Evolutionary conservation across 768 basidiomycete species (phyloP), one percentile per base, ranked within the genome.

Genomic region (Termitomyces sp.): DNA sequence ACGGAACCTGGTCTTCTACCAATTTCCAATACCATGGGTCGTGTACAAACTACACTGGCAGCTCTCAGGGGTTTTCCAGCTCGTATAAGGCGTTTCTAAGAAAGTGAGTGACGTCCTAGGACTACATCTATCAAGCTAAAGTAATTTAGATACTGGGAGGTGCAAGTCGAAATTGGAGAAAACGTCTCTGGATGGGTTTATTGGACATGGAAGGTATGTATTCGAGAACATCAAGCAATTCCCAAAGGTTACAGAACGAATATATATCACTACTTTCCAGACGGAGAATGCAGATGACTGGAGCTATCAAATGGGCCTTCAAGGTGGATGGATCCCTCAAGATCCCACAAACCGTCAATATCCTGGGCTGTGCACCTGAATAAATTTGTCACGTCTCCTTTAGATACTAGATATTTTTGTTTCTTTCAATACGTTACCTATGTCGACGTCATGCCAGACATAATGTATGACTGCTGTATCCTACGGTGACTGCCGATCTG

Each of bases 301-400:
- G 87, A 86, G 85, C 63, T 91, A 91, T 66, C 79, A 83, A 69
- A 82, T 78, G 62, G 88, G 89, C 4, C 67, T 90, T 12, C 77
- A 84, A 67, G 86, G 84, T 35, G 89, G 88, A 51, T 91, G 87
- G 87, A 89, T 90, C 59, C 87, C 89, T 14, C 75, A 78, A 57
- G 78, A 89, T 66, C 85, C 86, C 5, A 79, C 81, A n/a, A 68
- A 87, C 59, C 75, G 84, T 59, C 64, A 78, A 62, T 88, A 86
- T 66, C 86, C 86, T 11, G 71, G 81, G 61, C 75, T 88, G 43
- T 90, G 87, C 67, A 67, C 72, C 17, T 78, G 28, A 30, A 52
- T 40, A 30, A 41, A 17, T 10, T 5, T 23, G 33, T 11, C 15
- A 40, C 17, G 10, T 28, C 10, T n/a, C 38, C 15, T 30, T 30